Evolutionary conservation across 2,329 filamentous ascomycete species (phyloP).

Genomic region (Cladosporium sp.): DNA sequence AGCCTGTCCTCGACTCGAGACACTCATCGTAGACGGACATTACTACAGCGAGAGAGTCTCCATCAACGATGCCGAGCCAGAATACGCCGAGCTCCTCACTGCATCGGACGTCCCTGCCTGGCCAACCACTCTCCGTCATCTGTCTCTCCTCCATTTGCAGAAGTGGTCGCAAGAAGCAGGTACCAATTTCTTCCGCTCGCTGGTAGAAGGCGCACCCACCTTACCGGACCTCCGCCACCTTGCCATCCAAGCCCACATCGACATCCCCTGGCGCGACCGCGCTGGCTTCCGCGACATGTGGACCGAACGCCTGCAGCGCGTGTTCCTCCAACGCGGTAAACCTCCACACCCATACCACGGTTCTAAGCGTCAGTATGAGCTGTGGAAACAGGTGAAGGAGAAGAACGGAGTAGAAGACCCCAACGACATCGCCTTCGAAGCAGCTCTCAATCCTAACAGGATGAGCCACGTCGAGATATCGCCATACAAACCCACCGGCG

Average conservation of each 20-base stretch:
- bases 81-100: constrained; percentile 64
- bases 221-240: constrained; percentile 66
- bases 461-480: constrained; percentile 25
- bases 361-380: constrained; percentile 39
- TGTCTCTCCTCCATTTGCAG: constrained; percentile 74
- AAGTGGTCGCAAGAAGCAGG: constrained; percentile 68
- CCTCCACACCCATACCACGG: constrained; percentile 42
- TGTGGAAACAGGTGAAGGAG: constrained; percentile 33
- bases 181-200: constrained; percentile 71
- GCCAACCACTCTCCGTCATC: constrained; percentile 65
- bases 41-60: constrained; percentile 69
- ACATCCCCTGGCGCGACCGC: constrained; percentile 75
- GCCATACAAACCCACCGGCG: constrained; percentile 21
- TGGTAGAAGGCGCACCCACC: constrained; percentile 65
- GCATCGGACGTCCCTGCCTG: constrained; percentile 67
- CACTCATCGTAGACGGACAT: constrained; percentile 71
- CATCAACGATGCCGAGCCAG: constrained; percentile 68
- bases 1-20: constrained; percentile 66
- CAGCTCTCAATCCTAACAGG: constrained; percentile 15
- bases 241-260: constrained; percentile 71
- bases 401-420: constrained; percentile 7
- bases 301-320: constrained; percentile 63
- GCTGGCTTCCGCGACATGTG: constrained; percentile 75
- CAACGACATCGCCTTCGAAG: constrained; percentile 13
- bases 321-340: constrained; percentile 55